phyloP scores from a whole-genome alignment of 176 grass and related monocot species.

The Olyra latifolia region DNA sequence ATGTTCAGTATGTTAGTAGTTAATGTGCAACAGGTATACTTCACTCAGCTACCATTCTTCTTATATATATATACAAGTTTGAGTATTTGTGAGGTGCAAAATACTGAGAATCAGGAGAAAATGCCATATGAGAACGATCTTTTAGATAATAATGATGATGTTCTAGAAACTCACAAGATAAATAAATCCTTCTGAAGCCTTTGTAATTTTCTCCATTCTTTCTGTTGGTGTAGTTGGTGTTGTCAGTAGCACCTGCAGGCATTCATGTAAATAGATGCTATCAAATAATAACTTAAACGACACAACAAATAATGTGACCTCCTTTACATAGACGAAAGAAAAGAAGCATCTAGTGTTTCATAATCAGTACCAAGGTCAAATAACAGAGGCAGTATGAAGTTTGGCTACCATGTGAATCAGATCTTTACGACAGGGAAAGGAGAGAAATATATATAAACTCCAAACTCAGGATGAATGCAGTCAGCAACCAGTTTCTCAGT shows the following conservation, averaged over 20 bases:
- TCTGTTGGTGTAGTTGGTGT: conserved; percentile 96
- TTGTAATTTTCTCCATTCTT: conserved; percentile 92
- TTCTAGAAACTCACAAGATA: conserved; percentile 73
- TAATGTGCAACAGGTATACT: background rate
- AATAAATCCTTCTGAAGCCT: conserved; percentile 91
- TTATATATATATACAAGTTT: conserved; percentile 11
- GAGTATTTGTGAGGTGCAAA: background rate
- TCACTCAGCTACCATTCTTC: background rate
- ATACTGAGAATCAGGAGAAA: background rate
- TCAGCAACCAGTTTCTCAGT: background rate
- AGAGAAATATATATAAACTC: background rate
- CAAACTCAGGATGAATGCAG: background rate
- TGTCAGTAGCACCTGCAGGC: conserved; percentile 80
- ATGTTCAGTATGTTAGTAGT: background rate
- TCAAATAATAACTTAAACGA: conserved; percentile 12
- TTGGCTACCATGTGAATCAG: conserved; percentile 1
- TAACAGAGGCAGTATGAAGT: background rate
- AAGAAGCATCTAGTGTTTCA: background rate
- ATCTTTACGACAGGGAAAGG: background rate
- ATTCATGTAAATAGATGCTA: conserved; percentile 21
- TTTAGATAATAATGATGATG: background rate
- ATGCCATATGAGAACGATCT: background rate
- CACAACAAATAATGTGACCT: conserved; percentile 3
- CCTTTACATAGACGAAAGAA: background rate
- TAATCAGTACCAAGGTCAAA: background rate